These are phyloP conservation scores for Fusarium torulosum DNA, from an alignment of 2,329 filamentous ascomycete species.

Conservation along the genomic window DNA sequence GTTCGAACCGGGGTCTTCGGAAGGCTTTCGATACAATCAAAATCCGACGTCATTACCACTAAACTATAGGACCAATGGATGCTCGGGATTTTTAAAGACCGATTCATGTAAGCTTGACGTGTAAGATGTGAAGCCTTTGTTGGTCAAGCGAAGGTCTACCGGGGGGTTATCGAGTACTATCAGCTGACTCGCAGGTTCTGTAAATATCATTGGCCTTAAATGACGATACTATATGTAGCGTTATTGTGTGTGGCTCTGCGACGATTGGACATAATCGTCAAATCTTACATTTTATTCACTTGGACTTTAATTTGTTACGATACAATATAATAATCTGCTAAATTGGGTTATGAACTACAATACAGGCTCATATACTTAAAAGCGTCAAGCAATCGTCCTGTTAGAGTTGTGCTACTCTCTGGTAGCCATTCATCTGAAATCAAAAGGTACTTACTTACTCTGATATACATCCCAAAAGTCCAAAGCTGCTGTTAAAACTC, in stretches of 20 bases:
- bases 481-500: not conserved
- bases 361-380: not conserved
- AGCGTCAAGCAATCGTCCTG: not conserved
- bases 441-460: not conserved
- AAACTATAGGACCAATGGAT: slow-evolving; percentile 32
- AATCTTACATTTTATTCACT: not conserved
- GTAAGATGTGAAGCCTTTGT: too few relatives aligned
- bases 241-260: too few relatives aligned
- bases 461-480: not conserved
- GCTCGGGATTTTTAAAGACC: rapidly evolving
- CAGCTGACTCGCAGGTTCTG: too few relatives aligned
- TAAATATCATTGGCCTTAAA: too few relatives aligned
- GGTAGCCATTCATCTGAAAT: not conserved
- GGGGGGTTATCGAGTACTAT: too few relatives aligned
- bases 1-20: slow-evolving; percentile 37
- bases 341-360: too few relatives aligned
- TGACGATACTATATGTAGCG: too few relatives aligned
- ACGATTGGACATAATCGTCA: not conserved
- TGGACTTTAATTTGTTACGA: not conserved
- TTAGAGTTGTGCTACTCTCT: not conserved
- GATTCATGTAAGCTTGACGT: not conserved
- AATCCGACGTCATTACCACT: slow-evolving; percentile 38
- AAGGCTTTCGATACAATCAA: slow-evolving; percentile 25
- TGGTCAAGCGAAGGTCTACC: too few relatives aligned
- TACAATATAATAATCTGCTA: too few relatives aligned